A percentile compares a stretch with the other conserved stretches of the same genome.
Evolutionary conservation across 2,329 filamentous ascomycete genomes (phyloP).

Genomic region (Davidsoniella virescens): DNA sequence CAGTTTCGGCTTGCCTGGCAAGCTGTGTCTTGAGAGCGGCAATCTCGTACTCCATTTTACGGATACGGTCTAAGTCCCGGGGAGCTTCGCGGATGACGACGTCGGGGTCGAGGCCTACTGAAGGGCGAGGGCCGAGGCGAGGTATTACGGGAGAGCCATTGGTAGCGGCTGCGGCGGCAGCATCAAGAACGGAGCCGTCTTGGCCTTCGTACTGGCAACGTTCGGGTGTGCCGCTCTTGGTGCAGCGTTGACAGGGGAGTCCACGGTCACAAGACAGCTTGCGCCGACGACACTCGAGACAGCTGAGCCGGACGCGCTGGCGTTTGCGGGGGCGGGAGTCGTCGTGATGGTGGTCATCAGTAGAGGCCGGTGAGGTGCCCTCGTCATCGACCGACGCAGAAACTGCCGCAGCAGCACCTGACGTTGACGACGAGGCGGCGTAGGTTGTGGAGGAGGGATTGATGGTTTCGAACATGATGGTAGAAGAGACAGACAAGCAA

Average conservation of each 20-base stretch:
- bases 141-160: slow-evolving; percentile 26
- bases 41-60: slow-evolving; percentile 41
- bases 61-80: slow-evolving; percentile 41
- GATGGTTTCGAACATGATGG: not conserved
- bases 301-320: slow-evolving; percentile 42
- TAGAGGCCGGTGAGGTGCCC: slow-evolving; percentile 7
- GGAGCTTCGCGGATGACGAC: slow-evolving; percentile 23
- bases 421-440: not conserved
- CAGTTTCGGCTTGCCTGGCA: slow-evolving; percentile 25
- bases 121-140: slow-evolving; percentile 25
- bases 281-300: slow-evolving; percentile 42
- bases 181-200: slow-evolving; percentile 33
- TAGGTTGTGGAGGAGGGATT: not conserved
- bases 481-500: not conserved
- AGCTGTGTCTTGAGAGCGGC: slow-evolving; percentile 38
- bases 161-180: slow-evolving; percentile 22
- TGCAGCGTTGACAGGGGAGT: slow-evolving; percentile 44
- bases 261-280: slow-evolving; percentile 47
- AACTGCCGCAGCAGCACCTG: not conserved
- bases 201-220: slow-evolving; percentile 43
- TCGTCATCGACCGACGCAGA: not conserved
- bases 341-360: slow-evolving; percentile 12
- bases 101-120: slow-evolving; percentile 19
- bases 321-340: slow-evolving; percentile 32
- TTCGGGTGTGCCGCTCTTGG: slow-evolving; percentile 44